These are phyloP conservation scores for Elsinoe fawcettii DNA, from an alignment of 2,329 filamentous ascomycete species.

Conservation along the genomic window DNA sequence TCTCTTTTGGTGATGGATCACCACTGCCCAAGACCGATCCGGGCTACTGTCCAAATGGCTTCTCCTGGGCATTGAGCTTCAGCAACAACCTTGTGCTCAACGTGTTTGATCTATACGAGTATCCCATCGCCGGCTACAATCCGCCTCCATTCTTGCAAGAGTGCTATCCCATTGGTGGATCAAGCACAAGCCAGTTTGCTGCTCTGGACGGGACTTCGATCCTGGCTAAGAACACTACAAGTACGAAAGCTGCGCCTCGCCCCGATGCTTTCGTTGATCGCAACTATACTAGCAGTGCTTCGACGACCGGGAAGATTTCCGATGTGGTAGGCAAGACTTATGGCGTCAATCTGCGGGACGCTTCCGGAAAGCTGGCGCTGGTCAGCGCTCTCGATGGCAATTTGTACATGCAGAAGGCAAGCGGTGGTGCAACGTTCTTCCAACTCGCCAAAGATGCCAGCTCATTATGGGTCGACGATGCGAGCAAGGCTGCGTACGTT, in stretches of 20 bases:
- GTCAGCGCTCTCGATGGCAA: slow-evolving; percentile 10
- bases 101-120: background rate
- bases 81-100: slow-evolving; percentile 1
- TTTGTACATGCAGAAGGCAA: background rate
- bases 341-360: background rate
- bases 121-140: background rate
- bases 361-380: background rate
- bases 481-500: background rate
- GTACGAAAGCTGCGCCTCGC: background rate
- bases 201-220: too few species aligned
- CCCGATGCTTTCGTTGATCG: background rate
- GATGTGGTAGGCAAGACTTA: background rate
- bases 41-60: background rate
- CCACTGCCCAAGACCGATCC: background rate
- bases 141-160: background rate
- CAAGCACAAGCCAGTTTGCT: too few species aligned
- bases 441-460: background rate
- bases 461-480: background rate
- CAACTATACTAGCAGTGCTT: background rate
- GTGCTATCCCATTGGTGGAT: background rate
- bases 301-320: background rate
- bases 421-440: background rate
- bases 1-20: background rate
- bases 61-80: background rate
- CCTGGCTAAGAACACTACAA: background rate